Evolutionary conservation across 106 monocot genomes (phyloP).

Genomic region (Dendrobium chrysotoxum): DNA sequence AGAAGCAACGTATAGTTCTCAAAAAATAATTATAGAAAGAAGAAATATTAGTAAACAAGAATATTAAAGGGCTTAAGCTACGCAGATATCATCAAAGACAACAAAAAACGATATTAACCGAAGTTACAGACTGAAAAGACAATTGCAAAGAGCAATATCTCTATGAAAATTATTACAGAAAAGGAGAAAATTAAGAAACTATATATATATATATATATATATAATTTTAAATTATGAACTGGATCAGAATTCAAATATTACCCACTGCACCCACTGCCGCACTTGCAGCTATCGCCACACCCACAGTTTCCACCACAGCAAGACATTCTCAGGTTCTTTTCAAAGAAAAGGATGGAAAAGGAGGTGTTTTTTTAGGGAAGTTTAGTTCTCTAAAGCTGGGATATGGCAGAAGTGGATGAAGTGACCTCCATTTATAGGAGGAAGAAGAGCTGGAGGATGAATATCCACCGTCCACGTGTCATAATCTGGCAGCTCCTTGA

Average conservation of each 20-base stretch:
- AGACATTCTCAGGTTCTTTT: conserved; percentile 27
- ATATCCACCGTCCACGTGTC: conserved; percentile 35
- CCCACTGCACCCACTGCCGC: conserved; percentile 67
- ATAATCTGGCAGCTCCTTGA: not conserved
- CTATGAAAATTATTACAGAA: no score
- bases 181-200: no score
- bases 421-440: not conserved
- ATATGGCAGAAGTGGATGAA: not conserved
- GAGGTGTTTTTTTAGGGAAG: not conserved
- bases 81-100: no score
- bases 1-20: no score
- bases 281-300: conserved; percentile 54
- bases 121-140: no score
- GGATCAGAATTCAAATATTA: conserved; percentile 5
- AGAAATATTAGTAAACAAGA: no score
- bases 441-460: not conserved
- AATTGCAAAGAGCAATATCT: no score
- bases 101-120: no score
- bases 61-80: no score
- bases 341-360: conserved; percentile 10
- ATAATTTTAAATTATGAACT: not conserved
- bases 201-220: no score
- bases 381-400: not conserved
- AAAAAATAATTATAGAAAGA: no score
- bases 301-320: conserved; percentile 78